These are phyloP conservation scores for Oidiodendron maius DNA, from an alignment of 495 filamentous ascomycete species.

Conservation along the genomic window DNA sequence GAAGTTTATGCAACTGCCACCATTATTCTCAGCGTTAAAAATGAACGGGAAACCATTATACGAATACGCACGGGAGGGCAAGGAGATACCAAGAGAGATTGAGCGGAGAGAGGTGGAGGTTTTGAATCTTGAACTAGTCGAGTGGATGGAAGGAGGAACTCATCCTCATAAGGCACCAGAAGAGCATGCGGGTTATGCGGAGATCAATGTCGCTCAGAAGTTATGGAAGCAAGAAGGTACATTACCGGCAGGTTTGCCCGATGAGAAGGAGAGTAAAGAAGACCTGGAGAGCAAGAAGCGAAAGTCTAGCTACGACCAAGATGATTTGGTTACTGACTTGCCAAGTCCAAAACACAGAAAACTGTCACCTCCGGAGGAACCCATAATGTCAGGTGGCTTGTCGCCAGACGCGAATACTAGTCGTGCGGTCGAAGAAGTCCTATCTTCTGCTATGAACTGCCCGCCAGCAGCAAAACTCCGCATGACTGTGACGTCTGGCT, in stretches of 20 bases:
- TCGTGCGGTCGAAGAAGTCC: not conserved
- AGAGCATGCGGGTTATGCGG: slow-evolving; percentile 63
- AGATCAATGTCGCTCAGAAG: slow-evolving; percentile 67
- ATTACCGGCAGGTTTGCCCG: slow-evolving; percentile 9
- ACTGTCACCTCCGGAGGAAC: slow-evolving; percentile 23
- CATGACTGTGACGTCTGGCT: slow-evolving; percentile 92
- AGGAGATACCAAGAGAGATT: slow-evolving; percentile 76
- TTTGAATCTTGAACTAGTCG: slow-evolving; percentile 65
- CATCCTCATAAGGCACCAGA: slow-evolving; percentile 70
- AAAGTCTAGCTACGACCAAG: slow-evolving; percentile 30
- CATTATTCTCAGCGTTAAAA: slow-evolving; percentile 84
- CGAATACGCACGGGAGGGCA: slow-evolving; percentile 90
- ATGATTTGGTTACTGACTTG: slow-evolving; percentile 28
- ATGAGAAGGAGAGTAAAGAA: slow-evolving; percentile 31
- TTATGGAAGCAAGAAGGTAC: slow-evolving; percentile 45
- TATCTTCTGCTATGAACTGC: slow-evolving; percentile 20
- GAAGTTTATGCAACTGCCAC: slow-evolving; percentile 84
- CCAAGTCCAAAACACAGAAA: slow-evolving; percentile 26
- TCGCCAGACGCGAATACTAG: slow-evolving; percentile 1
- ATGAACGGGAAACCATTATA: slow-evolving; percentile 89
- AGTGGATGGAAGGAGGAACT: slow-evolving; percentile 81
- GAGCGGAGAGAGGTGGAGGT: slow-evolving; percentile 73
- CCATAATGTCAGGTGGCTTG: slow-evolving; percentile 47
- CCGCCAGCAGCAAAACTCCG: slow-evolving; percentile 73
- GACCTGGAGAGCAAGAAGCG: slow-evolving; percentile 41